Conservation (phyloP, 345 rosid species). For the Hibiscus mutabilis region DNA sequence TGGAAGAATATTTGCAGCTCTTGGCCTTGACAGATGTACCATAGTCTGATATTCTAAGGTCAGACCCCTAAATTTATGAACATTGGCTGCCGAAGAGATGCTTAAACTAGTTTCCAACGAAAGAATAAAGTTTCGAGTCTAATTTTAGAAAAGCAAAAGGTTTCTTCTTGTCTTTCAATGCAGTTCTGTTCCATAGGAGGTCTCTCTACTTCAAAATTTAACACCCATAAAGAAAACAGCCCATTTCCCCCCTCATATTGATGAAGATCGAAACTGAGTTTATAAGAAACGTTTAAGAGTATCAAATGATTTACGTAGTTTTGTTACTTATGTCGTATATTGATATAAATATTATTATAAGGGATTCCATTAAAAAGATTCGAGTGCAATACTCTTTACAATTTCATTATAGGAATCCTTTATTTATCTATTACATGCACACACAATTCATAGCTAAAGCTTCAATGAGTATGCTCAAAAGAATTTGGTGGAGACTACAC, state of each 20-base stretch:
- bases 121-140: not conserved
- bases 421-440: not conserved
- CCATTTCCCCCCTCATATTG: not conserved
- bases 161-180: not conserved
- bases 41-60: conserved; percentile 27
- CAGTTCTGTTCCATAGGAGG: not conserved
- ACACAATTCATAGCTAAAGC: not conserved
- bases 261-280: not conserved
- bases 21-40: conserved; percentile 43
- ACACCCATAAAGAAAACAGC: not conserved
- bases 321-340: too few relatives aligned
- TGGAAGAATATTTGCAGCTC: conserved; percentile 31
- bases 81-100: not conserved
- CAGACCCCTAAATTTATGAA: not conserved
- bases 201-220: not conserved
- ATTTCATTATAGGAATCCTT: not conserved
- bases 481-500: not conserved
- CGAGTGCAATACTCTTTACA: not conserved
- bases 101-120: not conserved
- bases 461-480: not conserved
- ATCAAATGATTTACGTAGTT: not conserved
- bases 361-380: not conserved
- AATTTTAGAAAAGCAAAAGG: not conserved
- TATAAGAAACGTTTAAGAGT: not conserved
- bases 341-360: not conserved